Conservation (phyloP, 1,284 basidiomycete genomes). For the Schizophyllum amplum region DNA sequence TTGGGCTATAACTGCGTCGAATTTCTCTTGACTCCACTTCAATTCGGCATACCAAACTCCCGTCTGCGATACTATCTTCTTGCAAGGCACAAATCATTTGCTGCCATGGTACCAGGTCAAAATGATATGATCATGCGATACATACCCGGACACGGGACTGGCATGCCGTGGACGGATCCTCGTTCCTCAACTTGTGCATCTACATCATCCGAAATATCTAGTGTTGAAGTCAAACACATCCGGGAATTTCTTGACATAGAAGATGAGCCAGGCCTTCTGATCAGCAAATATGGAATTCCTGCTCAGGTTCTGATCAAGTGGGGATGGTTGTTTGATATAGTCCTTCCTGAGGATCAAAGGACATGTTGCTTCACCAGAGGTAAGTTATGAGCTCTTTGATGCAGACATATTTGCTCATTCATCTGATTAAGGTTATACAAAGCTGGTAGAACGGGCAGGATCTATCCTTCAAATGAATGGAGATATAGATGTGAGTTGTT, state of each 20-base stretch:
- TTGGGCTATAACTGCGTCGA: constrained; percentile 54
- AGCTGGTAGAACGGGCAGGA: constrained; percentile 64
- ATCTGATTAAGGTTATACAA: constrained; percentile 52
- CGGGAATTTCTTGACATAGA: constrained; percentile 4
- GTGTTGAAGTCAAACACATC: constrained; percentile 1
- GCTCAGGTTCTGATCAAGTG: constrained; percentile 63
- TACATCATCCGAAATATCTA: not conserved
- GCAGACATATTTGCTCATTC: not conserved
- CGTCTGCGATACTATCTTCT: constrained; percentile 73
- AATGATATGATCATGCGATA: constrained; percentile 32
- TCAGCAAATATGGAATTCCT: constrained; percentile 31
- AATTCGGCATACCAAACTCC: constrained; percentile 73
- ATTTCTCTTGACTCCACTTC: constrained; percentile 62
- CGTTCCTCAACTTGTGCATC: constrained; percentile 13
- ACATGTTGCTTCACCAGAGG: constrained; percentile 77
- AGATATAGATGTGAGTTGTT: constrained; percentile 46
- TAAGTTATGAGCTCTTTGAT: constrained; percentile 17
- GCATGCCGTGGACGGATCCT: constrained; percentile 34
- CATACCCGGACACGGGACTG: constrained; percentile 37
- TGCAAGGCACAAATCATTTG: constrained; percentile 41
- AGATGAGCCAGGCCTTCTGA: not conserved
- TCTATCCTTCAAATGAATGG: constrained; percentile 69
- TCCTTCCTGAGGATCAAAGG: constrained; percentile 49
- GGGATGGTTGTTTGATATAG: constrained; percentile 73
- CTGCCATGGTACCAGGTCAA: constrained; percentile 19